phyloP scores from a whole-genome alignment of 164 flowering plant genomes.

The Stephania yunnanensis region DNA sequence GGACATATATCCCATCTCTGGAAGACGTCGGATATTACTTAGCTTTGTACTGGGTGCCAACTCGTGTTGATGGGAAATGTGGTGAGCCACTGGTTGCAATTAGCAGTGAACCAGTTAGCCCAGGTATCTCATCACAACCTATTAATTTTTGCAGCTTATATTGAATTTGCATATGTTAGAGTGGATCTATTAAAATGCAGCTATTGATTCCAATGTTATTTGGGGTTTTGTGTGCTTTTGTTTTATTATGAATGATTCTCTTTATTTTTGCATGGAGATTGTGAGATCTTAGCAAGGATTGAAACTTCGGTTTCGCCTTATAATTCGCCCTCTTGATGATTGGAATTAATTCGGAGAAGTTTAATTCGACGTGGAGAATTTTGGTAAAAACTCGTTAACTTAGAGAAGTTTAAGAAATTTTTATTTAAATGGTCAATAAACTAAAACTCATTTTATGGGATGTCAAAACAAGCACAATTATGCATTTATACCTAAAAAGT shows the following conservation, averaged over 20 bases:
- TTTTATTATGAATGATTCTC: background rate
- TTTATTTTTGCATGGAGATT: background rate
- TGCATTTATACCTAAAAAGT: too few species aligned
- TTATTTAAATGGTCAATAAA: too few species aligned
- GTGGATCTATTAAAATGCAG: background rate
- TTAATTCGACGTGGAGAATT: too few species aligned
- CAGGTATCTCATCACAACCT: conserved; percentile 43
- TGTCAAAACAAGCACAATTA: too few species aligned
- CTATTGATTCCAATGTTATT: background rate
- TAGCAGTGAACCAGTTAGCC: conserved; percentile 52
- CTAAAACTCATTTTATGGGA: too few species aligned
- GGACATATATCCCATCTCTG: conserved; percentile 71
- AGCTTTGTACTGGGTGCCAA: conserved; percentile 79
- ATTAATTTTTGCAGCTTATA: background rate
- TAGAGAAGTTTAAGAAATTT: too few species aligned
- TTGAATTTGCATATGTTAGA: background rate
- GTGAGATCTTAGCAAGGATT: too few species aligned
- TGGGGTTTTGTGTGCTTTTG: background rate
- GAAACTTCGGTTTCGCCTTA: too few species aligned
- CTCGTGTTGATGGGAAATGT: conserved; percentile 68
- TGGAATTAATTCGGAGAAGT: too few species aligned
- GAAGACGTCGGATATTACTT: conserved; percentile 89
- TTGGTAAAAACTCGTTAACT: too few species aligned
- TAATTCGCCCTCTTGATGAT: too few species aligned
- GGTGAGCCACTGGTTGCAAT: conserved; percentile 68